A percentile compares a stretch with the other conserved stretches of the same genome.
These are phyloP conservation scores for Penicillium macrosclerotiorum DNA, from an alignment of 495 filamentous ascomycete species.

Conservation along the genomic window DNA sequence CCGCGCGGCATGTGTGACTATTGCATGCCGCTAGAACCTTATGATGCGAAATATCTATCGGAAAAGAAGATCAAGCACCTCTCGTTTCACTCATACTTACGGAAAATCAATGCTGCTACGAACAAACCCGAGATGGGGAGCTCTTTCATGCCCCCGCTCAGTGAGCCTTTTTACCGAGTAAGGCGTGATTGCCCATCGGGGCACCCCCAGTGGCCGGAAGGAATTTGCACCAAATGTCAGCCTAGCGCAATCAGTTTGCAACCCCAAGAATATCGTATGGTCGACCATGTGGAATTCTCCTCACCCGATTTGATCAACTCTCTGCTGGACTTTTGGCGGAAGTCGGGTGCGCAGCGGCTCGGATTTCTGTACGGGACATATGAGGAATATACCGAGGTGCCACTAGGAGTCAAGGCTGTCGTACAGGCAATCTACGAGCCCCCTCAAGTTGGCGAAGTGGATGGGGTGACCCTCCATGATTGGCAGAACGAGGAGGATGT, in stretches of 20 bases:
- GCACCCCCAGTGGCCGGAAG: constrained; percentile 89
- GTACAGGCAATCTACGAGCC: constrained; percentile 98
- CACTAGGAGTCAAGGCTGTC: constrained; percentile 90
- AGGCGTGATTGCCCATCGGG: constrained; percentile 86
- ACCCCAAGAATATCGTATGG: constrained; percentile 93
- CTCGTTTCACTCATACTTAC: constrained; percentile 91
- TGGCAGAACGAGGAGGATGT: constrained; percentile 88
- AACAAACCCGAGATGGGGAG: constrained; percentile 89
- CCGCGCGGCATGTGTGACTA: constrained; percentile 99
- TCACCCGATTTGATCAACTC: constrained; percentile 77
- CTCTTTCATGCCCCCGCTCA: constrained; percentile 94
- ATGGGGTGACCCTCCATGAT: constrained; percentile 81
- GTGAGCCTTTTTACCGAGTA: constrained; percentile 91
- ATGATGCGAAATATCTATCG: constrained; percentile 77
- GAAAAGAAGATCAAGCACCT: constrained; percentile 99
- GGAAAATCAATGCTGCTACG: constrained; percentile 91
- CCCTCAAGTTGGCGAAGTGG: constrained; percentile 85
- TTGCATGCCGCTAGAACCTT: constrained; percentile 97
- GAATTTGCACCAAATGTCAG: constrained; percentile 99
- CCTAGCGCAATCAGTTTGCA: constrained; percentile 95
- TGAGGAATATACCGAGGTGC: constrained; percentile 88
- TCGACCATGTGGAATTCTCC: constrained; percentile 97
- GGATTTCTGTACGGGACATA: constrained; percentile 92
- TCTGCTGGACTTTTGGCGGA: constrained; percentile 88
- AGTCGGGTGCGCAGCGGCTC: constrained; percentile 72